Evolutionary conservation across 208 protist species (phyloP), one percentile per base, ranked within the genome.

Genomic region (Acanthamoeba castellanii): DNA sequence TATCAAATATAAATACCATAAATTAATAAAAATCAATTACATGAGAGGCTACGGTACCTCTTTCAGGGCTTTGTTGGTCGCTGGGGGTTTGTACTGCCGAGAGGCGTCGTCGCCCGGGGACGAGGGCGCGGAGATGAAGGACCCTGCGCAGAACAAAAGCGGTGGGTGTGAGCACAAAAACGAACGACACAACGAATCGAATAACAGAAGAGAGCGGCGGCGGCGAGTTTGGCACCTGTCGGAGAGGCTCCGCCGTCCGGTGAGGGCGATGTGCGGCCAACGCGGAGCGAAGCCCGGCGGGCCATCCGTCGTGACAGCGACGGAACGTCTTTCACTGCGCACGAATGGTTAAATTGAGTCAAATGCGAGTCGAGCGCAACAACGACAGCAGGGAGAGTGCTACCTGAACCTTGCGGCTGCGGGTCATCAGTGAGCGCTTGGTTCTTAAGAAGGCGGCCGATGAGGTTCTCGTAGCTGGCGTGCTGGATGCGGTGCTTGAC

Each of bases 381-480:
- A 22, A 7, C 55, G 11, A 59, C 47, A 18, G 3, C 37, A 64
- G 59, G 22, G 16, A n/a, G 22, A 66, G 59, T 14, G 22, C 4
- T 9, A 18, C 7, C 27, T n/a, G 8, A 6, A 42, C 66, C 66
- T 94, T 7, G 74, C 8, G 6, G 27, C 5, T 6, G 47, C 50
- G 11, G 37, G 50, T 94, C 85, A 45, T 94, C 85, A 16, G 84
- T 55, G 27, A 96, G 68, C 18, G 95, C 96, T 47, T 98, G 95
- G 68, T 97, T 95, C 74, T 95, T 95, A 5, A 97, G 61, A 0
- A 98, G n/a, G 20, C 88, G 78, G 14, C 42, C 32, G 22, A 98
- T 96, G 0, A 97, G 52, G 45, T 55, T 27, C 27, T 97, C 96
- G 76, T 98, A 98, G n/a, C 82, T 50, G 8, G 72, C 7, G 32